Base-by-base conservation (phyloP, 768 basidiomycete species). In the Russula vinacea region DNA sequence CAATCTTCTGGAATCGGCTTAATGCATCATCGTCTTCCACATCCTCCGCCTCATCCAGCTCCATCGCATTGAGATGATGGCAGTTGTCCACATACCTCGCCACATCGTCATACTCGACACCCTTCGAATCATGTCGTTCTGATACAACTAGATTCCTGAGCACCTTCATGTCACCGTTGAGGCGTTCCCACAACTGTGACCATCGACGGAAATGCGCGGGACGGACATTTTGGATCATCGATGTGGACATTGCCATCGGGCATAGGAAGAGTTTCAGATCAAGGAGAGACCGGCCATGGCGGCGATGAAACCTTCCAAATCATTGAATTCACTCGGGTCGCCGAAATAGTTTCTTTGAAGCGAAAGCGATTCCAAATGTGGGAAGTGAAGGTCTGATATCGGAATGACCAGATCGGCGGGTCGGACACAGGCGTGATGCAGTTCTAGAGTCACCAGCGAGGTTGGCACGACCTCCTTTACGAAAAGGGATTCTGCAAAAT, bases 121-220 rank as follows among this genome's bases (percentile, higher is more conserved):
- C 62, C 8, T 44, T 26, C 50, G 62, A 63, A 58, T 63, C 56
- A 52, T 22, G 39, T n/a, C 47, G 40, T 13, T 53, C 62, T 56
- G 56, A 58, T 14, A 63, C 62, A 19, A 58, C 32, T 26, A 63
- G 10, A 45, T 44, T 13, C 11, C 16, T 58, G 32, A 63, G 62
- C 19, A 52, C 32, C 49, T 45, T 63, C 22, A 63, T 17, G 10
- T 57, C 42, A n/a, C 4, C 1, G 32, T 32, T 26, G 56, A 63
- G 22, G 22, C 7, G 22, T 10, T 63, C 56, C 62, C 62, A 63
- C 26, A 63, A 56, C 17, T 52, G 39, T 24, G 50, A n/a, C 62
- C 62, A 63, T 47, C 39, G 56, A 11, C 22, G 42, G 56, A 26
- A 53, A 33, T 7, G 19, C 5, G 5, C 16, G 24, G 50, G 17